A percentile compares a stretch with the other conserved stretches of the same genome.
These are phyloP conservation scores for Irpex sp. DNA, from an alignment of 1,284 basidiomycete genomes.

Conservation along the genomic window DNA sequence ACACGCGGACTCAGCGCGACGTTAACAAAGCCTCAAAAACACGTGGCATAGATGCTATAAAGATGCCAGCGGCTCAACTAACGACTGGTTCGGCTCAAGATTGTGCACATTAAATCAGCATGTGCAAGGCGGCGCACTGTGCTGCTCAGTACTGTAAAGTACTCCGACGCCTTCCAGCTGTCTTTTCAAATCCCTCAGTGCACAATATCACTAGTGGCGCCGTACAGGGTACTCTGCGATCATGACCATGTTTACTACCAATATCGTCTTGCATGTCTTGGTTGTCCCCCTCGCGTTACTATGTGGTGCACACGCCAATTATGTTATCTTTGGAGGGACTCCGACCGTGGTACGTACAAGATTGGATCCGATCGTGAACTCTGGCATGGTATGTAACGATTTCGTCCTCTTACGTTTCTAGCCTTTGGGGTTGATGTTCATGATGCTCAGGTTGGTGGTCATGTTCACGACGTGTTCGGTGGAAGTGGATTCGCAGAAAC, in stretches of 20 bases:
- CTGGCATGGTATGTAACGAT: conserved; percentile 16
- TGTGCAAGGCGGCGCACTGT: background rate
- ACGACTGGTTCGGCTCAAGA: background rate
- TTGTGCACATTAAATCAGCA: background rate
- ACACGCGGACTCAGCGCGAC: background rate
- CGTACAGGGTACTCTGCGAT: too few species aligned
- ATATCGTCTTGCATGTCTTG: background rate
- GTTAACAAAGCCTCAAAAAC: background rate
- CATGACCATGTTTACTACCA: background rate
- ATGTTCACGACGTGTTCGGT: conserved; percentile 29
- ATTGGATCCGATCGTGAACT: conserved; percentile 27
- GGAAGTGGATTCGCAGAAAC: conserved; percentile 21
- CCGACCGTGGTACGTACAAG: conserved; percentile 23
- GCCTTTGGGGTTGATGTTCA: background rate
- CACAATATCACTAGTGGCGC: too few species aligned
- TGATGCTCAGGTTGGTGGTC: conserved; percentile 17
- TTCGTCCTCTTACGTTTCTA: too few species aligned
- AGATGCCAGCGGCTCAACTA: too few species aligned
- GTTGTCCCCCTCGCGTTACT: background rate
- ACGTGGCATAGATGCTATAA: background rate
- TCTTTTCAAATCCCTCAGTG: too few species aligned
- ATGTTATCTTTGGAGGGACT: conserved; percentile 27
- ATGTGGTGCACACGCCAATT: background rate
- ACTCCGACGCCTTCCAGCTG: too few species aligned
- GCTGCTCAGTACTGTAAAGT: too few species aligned